Evolutionary conservation across 257 asterid species (phyloP).

Genomic region (Fraxinus quadrangulata): DNA sequence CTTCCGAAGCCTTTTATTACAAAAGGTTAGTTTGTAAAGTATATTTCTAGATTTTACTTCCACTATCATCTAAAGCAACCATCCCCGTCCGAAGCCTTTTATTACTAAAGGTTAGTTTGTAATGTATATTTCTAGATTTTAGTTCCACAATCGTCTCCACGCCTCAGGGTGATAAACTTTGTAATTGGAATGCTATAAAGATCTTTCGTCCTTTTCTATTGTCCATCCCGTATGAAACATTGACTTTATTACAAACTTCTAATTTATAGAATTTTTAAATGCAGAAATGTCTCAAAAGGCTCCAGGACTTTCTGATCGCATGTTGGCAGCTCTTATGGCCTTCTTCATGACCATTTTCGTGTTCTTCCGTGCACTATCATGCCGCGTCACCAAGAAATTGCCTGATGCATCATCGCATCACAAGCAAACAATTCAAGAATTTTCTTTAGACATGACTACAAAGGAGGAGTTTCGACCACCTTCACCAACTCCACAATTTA

Average conservation of each 20-base stretch:
- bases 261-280: conserved; percentile 6
- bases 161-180: not conserved
- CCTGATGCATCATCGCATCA: conserved; percentile 46
- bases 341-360: conserved; percentile 65
- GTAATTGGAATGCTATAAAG: not conserved
- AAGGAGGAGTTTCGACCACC: conserved; percentile 82
- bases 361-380: conserved; percentile 56
- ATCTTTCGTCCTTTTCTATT: no score
- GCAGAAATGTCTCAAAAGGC: conserved; percentile 57
- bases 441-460: conserved; percentile 44
- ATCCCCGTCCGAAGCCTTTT: not conserved
- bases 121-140: not conserved
- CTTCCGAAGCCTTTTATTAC: not conserved
- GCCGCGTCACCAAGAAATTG: conserved; percentile 51
- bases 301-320: conserved; percentile 52
- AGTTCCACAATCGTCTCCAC: not conserved
- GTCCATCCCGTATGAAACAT: not conserved
- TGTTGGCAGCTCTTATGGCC: conserved; percentile 65
- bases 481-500: conserved; percentile 73
- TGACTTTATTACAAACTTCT: not conserved
- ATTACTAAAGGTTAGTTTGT: not conserved
- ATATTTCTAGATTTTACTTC: not conserved
- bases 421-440: conserved; percentile 44
- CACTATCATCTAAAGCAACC: not conserved
- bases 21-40: not conserved